These are phyloP conservation scores for Posidonia australis DNA, from an alignment of 106 monocot species.

Conservation along the genomic window DNA sequence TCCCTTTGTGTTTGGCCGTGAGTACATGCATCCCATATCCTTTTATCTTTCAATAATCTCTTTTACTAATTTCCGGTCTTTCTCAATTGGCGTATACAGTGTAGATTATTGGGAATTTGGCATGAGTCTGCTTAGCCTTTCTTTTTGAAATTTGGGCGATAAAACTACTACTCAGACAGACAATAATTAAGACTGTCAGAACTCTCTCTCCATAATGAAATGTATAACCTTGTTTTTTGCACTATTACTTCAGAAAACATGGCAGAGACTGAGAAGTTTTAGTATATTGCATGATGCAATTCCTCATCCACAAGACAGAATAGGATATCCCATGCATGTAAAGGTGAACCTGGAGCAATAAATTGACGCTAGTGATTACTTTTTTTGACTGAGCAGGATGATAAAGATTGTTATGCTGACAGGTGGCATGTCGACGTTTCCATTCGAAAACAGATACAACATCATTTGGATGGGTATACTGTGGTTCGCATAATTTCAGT, in stretches of 20 bases:
- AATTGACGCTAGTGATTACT: neutral
- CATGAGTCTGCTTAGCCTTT: too few relatives aligned
- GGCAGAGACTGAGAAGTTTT: conserved; percentile 51
- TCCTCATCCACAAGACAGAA: conserved; percentile 56
- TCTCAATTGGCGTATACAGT: too few relatives aligned
- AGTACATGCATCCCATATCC: too few relatives aligned
- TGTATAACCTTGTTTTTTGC: neutral
- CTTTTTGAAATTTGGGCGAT: too few relatives aligned
- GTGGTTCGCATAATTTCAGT: conserved; percentile 91
- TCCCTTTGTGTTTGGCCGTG: too few relatives aligned
- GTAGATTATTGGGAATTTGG: too few relatives aligned
- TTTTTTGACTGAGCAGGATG: neutral
- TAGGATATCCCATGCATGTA: conserved; percentile 87
- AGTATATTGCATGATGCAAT: conserved; percentile 64
- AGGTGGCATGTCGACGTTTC: conserved; percentile 71
- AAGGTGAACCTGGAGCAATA: conserved; percentile 34
- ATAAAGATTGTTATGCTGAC: neutral
- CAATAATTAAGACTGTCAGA: too few relatives aligned
- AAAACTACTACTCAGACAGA: too few relatives aligned
- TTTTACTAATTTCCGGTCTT: too few relatives aligned
- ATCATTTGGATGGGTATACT: conserved; percentile 83
- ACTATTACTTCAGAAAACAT: conserved; percentile 44
- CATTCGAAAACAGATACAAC: conserved; percentile 18
- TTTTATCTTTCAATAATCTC: too few relatives aligned
- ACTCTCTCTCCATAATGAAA: too few relatives aligned